phyloP scores from a whole-genome alignment of 2,329 filamentous ascomycete species.

The Elsinoe necatrix region DNA sequence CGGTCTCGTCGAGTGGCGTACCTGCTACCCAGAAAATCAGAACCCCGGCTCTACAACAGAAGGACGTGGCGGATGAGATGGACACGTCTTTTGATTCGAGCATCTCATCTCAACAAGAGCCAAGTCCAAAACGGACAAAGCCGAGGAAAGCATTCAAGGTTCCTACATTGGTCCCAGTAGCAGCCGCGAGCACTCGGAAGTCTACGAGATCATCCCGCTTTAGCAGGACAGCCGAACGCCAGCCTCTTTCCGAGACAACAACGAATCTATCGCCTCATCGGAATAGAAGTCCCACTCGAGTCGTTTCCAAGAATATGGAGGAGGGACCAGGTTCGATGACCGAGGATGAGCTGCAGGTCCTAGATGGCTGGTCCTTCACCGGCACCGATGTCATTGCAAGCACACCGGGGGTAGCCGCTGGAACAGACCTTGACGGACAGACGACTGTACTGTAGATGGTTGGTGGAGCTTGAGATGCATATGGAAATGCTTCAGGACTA shows the following conservation, averaged over 20 bases:
- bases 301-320: slow-evolving; percentile 16
- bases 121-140: slow-evolving; percentile 37
- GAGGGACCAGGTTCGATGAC: not conserved
- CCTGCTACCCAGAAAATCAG: not conserved
- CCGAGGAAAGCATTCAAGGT: slow-evolving; percentile 29
- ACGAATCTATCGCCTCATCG: slow-evolving; percentile 23
- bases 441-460: slow-evolving; percentile 17
- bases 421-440: slow-evolving; percentile 11
- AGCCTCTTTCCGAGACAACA: slow-evolving; percentile 23
- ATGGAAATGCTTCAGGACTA: not conserved
- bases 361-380: slow-evolving; percentile 20
- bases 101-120: slow-evolving; percentile 28
- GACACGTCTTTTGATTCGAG: slow-evolving; percentile 23
- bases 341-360: slow-evolving; percentile 15
- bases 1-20: slow-evolving; percentile 16
- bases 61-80: slow-evolving; percentile 16
- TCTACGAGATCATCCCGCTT: slow-evolving; percentile 20
- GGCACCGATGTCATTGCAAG: slow-evolving; percentile 16
- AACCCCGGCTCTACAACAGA: not conserved
- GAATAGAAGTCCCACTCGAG: slow-evolving; percentile 22
- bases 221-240: slow-evolving; percentile 20
- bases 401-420: slow-evolving; percentile 17
- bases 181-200: slow-evolving; percentile 18
- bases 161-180: slow-evolving; percentile 26
- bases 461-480: not conserved